Percentiles rank a stretch among this genome's conserved stretches.
Evolutionary conservation across 2,329 filamentous ascomycete genomes (phyloP).

Genomic region (Chaetomiaceae sp.): DNA sequence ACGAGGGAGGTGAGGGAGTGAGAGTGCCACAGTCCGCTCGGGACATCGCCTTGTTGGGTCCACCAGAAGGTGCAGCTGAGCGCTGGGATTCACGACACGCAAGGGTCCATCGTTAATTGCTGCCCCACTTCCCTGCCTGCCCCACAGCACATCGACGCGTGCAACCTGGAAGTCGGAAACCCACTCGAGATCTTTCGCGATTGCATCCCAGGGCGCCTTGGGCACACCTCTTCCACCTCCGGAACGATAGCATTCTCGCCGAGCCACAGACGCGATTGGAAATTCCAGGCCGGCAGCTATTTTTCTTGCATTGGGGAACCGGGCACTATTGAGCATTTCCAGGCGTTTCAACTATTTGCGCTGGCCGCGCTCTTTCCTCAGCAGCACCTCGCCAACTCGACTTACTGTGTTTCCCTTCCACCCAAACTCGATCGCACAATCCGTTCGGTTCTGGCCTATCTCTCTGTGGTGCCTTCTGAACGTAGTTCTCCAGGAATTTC

Average conservation of each 20-base stretch:
- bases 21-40: no score
- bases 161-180: neutral
- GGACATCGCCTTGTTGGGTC: no score
- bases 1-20: no score
- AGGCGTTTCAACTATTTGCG: neutral
- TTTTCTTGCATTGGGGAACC: neutral
- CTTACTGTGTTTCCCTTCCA: neutral
- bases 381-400: neutral
- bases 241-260: neutral
- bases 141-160: slow-evolving; percentile 16
- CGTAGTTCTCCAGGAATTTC: neutral
- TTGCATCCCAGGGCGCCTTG: slow-evolving; percentile 3
- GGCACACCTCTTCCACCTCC: neutral
- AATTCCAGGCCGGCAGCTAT: neutral
- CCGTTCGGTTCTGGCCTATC: neutral
- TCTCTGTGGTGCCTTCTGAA: neutral
- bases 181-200: slow-evolving; percentile 10
- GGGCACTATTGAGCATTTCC: neutral
- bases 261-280: neutral
- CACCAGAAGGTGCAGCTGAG: no score
- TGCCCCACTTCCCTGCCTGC: neutral
- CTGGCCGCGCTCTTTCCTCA: neutral
- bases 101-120: slow-evolving; percentile 14
- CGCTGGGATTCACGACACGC: neutral
- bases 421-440: no score